Percentiles rank a stretch among this genome's conserved stretches.
phyloP scores from a whole-genome alignment of 371 early-diverging fungal species.

The Syncephalastrum sp. region DNA sequence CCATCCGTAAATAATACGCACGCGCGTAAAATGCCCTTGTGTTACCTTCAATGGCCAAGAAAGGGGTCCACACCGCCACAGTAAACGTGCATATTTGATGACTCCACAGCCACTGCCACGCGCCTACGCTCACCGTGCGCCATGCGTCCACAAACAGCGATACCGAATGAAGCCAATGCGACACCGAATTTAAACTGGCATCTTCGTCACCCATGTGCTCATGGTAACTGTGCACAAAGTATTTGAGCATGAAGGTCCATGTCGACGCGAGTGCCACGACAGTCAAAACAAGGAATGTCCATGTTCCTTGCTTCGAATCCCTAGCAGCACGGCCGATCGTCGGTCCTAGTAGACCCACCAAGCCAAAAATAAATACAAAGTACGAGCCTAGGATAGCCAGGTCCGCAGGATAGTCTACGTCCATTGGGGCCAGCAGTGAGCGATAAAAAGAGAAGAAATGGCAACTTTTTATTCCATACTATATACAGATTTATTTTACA shows the following conservation, averaged over 20 bases:
- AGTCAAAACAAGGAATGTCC: constrained; percentile 19
- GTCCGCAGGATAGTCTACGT: constrained; percentile 32
- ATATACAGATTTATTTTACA: too few relatives aligned
- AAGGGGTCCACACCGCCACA: constrained; percentile 41
- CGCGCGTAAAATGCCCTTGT: background rate
- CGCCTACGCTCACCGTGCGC: constrained; percentile 34
- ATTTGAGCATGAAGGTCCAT: constrained; percentile 44
- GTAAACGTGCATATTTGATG: constrained; percentile 42
- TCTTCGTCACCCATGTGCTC: constrained; percentile 15
- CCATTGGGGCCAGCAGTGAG: too few relatives aligned
- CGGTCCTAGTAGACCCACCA: constrained; percentile 2
- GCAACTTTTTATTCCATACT: too few relatives aligned
- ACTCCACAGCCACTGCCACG: constrained; percentile 44
- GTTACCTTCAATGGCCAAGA: constrained; percentile 46
- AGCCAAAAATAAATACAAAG: background rate
- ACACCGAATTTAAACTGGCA: constrained; percentile 25
- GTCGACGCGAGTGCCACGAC: constrained; percentile 22
- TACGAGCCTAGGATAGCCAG: constrained; percentile 32
- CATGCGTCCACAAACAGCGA: constrained; percentile 42
- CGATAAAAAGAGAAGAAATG: too few relatives aligned
- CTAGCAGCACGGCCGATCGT: too few relatives aligned
- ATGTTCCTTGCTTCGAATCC: background rate
- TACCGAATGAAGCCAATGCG: constrained; percentile 40
- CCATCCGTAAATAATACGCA: too few relatives aligned
- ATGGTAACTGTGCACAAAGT: constrained; percentile 29